Base-by-base conservation (phyloP, 148 eudicot species). In the Nepenthes mirabilis region DNA sequence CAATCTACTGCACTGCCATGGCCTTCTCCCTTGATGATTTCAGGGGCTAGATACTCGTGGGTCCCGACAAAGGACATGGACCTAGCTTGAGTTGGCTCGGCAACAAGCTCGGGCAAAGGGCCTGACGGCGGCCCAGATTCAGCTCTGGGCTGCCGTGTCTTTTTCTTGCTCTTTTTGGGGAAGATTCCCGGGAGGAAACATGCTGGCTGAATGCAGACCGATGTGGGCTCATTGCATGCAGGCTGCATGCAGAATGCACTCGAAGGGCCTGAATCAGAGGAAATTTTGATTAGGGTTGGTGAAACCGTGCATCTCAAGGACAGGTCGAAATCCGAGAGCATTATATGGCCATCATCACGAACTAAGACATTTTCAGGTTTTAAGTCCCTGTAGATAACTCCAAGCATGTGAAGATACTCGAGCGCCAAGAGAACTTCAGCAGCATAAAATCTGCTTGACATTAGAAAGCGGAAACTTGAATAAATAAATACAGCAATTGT, bases 41-140 rank as follows among this genome's bases (percentile, higher is more conserved):
- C 95, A 0, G 95, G 95, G 56, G 95, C 95, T 33, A 84, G 65
- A 67, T 84, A 88, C 58, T 85, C 91, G 5, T 88, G 96, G 55
- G 96, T 85, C 49, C 96, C 96, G 1, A 88, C 91, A 56, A 88
- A 88, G 13, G 95, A 87, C 95, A 87, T 87, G 57, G 95, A 87
- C 37, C 95, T 71, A 2, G 91, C 96, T 56, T 82, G 76, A 14
- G 91, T 84, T 6, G 91, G 96, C 65, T 84, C 91, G 6, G 91
- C 96, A 59, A 79, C 70, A 10, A 85, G 84, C 74, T 88, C 91
- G 0, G 86, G 91, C 47, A 82, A 72, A 9, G 68, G 35, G 47
- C 67, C 72, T 5, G 66, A 56, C 2, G 36, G 75, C 0, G 49
- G 49, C 6, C 72, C 69, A 6, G 63, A 65, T 11, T 84, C 90